phyloP scores from a whole-genome alignment of 2,329 filamentous ascomycete species.

The Bisporella sp. region DNA sequence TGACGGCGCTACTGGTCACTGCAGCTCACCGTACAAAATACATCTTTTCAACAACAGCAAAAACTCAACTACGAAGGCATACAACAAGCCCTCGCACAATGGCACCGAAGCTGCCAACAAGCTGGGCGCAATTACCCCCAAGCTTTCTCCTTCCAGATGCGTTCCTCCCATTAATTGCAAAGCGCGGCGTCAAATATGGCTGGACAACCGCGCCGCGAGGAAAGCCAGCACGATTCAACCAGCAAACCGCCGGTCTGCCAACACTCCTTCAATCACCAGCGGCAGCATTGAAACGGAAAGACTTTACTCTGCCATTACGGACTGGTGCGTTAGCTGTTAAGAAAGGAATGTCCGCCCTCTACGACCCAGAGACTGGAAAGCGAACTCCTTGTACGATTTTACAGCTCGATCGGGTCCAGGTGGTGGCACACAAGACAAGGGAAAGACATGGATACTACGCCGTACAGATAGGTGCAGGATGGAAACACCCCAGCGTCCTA shows the following conservation, averaged over 20 bases:
- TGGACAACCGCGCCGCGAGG: constrained; percentile 51
- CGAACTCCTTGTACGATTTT: constrained; percentile 86
- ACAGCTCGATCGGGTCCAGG: constrained; percentile 87
- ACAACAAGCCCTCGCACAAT: constrained; percentile 19
- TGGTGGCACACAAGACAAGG: constrained; percentile 78
- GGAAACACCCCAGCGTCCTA: constrained; percentile 66
- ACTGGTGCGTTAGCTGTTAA: constrained; percentile 82
- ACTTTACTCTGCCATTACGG: constrained; percentile 55
- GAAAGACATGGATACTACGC: constrained; percentile 85
- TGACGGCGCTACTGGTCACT: constrained; percentile 13
- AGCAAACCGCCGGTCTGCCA: constrained; percentile 48
- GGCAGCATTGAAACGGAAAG: constrained; percentile 52
- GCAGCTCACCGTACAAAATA: constrained; percentile 19
- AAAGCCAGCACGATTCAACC: constrained; percentile 51
- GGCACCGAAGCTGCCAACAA: constrained; percentile 29
- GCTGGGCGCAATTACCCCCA: constrained; percentile 25
- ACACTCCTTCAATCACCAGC: constrained; percentile 49
- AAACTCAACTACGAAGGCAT: background rate
- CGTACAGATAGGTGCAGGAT: constrained; percentile 79
- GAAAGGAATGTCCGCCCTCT: constrained; percentile 93
- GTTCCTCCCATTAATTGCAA: constrained; percentile 26
- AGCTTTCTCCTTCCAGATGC: constrained; percentile 25
- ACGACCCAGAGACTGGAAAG: constrained; percentile 65
- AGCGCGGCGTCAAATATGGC: constrained; percentile 35
- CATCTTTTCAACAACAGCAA: background rate